Percentiles rank a stretch among this genome's conserved stretches.
These are phyloP conservation scores for Monascus purpureus DNA, from an alignment of 495 filamentous ascomycete species.

Conservation along the genomic window DNA sequence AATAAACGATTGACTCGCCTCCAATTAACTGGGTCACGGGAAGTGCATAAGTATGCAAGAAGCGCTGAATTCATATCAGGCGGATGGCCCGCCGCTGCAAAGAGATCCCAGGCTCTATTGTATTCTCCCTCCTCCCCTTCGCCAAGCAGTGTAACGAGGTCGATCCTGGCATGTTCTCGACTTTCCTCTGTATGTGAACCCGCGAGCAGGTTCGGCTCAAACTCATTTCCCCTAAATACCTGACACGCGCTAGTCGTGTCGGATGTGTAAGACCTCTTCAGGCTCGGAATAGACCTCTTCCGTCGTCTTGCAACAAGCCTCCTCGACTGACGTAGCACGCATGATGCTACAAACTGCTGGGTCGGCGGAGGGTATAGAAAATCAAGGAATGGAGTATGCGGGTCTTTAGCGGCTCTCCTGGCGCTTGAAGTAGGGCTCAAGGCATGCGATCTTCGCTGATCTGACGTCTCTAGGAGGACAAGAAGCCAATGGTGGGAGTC, in stretches of 20 bases:
- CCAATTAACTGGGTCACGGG: slow-evolving; percentile 17
- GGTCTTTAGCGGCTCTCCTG: slow-evolving; percentile 7
- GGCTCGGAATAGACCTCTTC: slow-evolving; percentile 9
- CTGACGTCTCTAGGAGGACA: slow-evolving; percentile 14
- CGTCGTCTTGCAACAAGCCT: slow-evolving; percentile 16
- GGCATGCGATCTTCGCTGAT: slow-evolving; percentile 8
- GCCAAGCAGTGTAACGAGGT: slow-evolving; percentile 10
- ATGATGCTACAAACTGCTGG: slow-evolving; percentile 10
- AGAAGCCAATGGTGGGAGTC: slow-evolving; percentile 39
- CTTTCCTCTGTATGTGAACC: not conserved
- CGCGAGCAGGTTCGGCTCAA: not conserved
- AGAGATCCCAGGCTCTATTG: slow-evolving; percentile 25
- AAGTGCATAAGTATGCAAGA: slow-evolving; percentile 24
- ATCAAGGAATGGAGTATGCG: slow-evolving; percentile 19
- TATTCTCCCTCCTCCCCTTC: slow-evolving; percentile 6
- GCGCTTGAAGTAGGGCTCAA: slow-evolving; percentile 3
- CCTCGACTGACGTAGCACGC: slow-evolving; percentile 12
- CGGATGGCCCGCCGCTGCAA: slow-evolving; percentile 15
- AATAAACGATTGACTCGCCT: slow-evolving; percentile 29
- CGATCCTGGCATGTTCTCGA: slow-evolving; percentile 4
- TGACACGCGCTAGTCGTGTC: slow-evolving; percentile 8
- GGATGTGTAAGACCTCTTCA: slow-evolving; percentile 19
- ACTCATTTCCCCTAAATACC: not conserved
- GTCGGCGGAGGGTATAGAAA: slow-evolving; percentile 25
- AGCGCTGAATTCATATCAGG: slow-evolving; percentile 14